phyloP scores from a whole-genome alignment of 768 basidiomycete genomes.

The Pluteus cervinus region DNA sequence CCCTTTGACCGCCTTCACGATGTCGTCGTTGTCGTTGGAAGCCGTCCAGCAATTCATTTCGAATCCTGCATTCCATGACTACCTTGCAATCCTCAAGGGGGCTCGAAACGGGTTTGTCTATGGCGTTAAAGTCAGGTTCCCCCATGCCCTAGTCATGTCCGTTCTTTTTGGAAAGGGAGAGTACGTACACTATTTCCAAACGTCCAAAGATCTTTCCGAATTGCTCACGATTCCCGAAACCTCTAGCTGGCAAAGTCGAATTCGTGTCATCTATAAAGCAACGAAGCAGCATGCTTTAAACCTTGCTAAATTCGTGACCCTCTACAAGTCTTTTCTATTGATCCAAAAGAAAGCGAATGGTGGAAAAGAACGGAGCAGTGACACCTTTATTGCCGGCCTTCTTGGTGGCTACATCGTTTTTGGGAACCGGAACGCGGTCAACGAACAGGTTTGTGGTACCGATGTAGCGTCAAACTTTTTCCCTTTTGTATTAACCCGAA shows the following conservation, averaged over 20 bases:
- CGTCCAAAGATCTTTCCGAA: conserved; percentile 7
- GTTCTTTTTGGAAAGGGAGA: conserved; percentile 88
- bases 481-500: background rate
- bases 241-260: conserved; percentile 65
- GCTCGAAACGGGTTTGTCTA: conserved; percentile 88
- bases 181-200: conserved; percentile 41
- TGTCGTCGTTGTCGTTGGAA: too few species aligned
- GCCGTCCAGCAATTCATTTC: conserved; percentile 43
- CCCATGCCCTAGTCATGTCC: conserved; percentile 96
- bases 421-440: conserved; percentile 80
- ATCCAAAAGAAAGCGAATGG: conserved; percentile 76
- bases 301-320: conserved; percentile 87
- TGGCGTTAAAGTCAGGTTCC: conserved; percentile 87
- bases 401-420: conserved; percentile 90
- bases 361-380: conserved; percentile 74
- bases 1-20: too few species aligned
- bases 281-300: conserved; percentile 90
- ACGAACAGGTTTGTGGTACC: conserved; percentile 70
- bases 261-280: conserved; percentile 66
- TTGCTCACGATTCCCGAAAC: conserved; percentile 8
- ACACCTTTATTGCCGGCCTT: conserved; percentile 90
- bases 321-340: conserved; percentile 85
- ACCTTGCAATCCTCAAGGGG: conserved; percentile 90
- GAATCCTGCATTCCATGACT: conserved; percentile 81
- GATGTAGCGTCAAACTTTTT: background rate